Base-by-base conservation (phyloP, 2,329 filamentous ascomycete species). In the Aspergillus sp. region DNA sequence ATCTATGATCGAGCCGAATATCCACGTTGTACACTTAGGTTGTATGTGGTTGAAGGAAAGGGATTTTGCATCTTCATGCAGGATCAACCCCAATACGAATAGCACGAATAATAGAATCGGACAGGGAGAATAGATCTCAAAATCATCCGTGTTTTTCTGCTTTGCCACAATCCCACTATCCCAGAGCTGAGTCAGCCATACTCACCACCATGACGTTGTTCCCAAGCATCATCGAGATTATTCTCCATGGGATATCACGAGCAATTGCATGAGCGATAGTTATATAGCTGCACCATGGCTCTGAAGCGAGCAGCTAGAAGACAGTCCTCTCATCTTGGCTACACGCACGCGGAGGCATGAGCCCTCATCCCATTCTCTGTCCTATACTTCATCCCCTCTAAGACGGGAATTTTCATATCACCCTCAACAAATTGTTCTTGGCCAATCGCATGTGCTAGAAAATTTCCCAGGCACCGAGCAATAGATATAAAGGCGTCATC, bases 201-300 rank as follows among this genome's bases (percentile, higher is more conserved):
- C 1, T 25, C 23, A 25, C 16, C 11, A 11, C 41, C 23, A 54
- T 45, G 42, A 46, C 48, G 44, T 47, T 63, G 6, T 54, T 32
- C 32, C 32, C 7, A 36, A 36, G 13, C 11, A 14, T 16, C 32
- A 14, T 13, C 32, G 11, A 36, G 3, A 9, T 10, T 16, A 36
- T 5, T 16, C 13, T 36, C 7, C n/a, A n/a, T n/a, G n/a, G 13
- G 13, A 36, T 16, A 11, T 14, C 32, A 14, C n/a, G 7, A 36
- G 32, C 32, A 14, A 36, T 36, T 14, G 32, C 13, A 16, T 36
- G 11, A 13, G 5, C 32, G 13, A 16, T 36, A 13, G 5, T 16
- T 11, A 36, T 14, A 36, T 5, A 13, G n/a, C 32, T 16, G n/a
- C 32, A 36, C 13, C 5, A 13, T 36, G 5, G 32, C 3, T 36